Percentiles rank a stretch among this genome's conserved stretches.
Conservation (phyloP, 1,284 basidiomycete species). For the Mycosarcoma maydis region DNA sequence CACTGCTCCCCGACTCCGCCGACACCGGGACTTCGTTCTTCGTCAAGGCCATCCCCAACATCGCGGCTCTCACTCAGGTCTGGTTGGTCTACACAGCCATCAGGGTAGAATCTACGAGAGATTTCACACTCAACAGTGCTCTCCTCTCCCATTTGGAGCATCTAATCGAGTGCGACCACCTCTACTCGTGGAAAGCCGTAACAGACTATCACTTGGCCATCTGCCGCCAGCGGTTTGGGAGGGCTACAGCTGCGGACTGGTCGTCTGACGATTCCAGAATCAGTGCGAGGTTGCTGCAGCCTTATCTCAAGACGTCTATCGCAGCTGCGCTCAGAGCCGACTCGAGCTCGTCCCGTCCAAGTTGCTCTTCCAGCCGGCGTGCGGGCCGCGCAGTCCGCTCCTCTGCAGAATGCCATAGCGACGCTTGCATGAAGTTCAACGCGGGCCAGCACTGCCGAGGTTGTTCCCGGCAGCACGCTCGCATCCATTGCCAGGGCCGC, state of each 20-base stretch:
- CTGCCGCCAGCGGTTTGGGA: background rate
- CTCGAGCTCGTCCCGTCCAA: no score
- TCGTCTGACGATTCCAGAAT: no score
- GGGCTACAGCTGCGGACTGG: background rate
- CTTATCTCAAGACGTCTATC: no score
- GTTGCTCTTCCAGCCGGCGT: no score
- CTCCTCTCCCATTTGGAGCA: background rate
- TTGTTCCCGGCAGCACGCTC: no score
- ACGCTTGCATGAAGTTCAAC: no score
- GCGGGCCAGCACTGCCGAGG: no score
- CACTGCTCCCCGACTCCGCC: background rate
- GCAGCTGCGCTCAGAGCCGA: no score
- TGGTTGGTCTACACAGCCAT: background rate
- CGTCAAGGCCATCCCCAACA: constrained; percentile 1
- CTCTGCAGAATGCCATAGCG: no score
- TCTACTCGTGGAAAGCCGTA: background rate
- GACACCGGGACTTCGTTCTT: background rate
- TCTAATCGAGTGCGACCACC: background rate
- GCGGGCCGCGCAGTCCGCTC: no score
- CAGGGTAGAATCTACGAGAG: background rate
- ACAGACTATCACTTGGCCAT: background rate
- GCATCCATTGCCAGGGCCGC: no score
- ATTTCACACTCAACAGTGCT: background rate
- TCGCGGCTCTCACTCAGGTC: background rate
- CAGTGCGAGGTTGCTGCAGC: no score